Percentiles rank a stretch among this genome's conserved stretches.
Conservation (phyloP, 1,284 basidiomycete genomes). For the Boletus calvinii region DNA sequence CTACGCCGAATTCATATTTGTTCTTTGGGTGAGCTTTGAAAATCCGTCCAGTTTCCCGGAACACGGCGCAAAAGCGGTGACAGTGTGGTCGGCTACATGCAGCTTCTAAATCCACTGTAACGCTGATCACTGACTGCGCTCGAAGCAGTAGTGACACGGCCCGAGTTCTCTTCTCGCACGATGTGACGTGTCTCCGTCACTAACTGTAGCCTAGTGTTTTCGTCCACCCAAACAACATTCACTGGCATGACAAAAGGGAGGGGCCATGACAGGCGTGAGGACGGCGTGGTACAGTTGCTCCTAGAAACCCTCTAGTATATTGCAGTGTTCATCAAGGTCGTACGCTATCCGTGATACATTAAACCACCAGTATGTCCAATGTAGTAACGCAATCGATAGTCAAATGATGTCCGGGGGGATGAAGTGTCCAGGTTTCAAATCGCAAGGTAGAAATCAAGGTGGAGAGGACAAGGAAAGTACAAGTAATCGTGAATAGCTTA, state of each 20-base stretch:
- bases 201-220: too few species aligned
- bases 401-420: conserved; percentile 16
- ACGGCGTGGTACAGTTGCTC: background rate
- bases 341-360: conserved; percentile 29
- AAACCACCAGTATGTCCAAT: conserved; percentile 19
- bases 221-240: too few species aligned
- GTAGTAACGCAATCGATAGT: conserved; percentile 11
- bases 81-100: background rate
- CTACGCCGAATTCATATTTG: background rate
- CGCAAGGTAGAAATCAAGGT: conserved; percentile 1
- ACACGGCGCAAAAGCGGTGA: conserved; percentile 27
- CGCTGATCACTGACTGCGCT: too few species aligned
- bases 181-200: too few species aligned
- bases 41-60: conserved; percentile 26
- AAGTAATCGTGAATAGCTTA: conserved; percentile 33
- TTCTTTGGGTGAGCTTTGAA: background rate
- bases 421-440: conserved; percentile 22
- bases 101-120: too few species aligned
- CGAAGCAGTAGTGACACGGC: too few species aligned
- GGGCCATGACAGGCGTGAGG: background rate
- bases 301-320: conserved; percentile 6
- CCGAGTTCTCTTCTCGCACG: too few species aligned
- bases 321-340: conserved; percentile 22
- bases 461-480: conserved; percentile 20
- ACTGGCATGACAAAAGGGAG: too few species aligned